A percentile compares a stretch with the other conserved stretches of the same genome.
Evolutionary conservation across 2,329 filamentous ascomycete species (phyloP).

Genomic region (Ascochyta fabae): DNA sequence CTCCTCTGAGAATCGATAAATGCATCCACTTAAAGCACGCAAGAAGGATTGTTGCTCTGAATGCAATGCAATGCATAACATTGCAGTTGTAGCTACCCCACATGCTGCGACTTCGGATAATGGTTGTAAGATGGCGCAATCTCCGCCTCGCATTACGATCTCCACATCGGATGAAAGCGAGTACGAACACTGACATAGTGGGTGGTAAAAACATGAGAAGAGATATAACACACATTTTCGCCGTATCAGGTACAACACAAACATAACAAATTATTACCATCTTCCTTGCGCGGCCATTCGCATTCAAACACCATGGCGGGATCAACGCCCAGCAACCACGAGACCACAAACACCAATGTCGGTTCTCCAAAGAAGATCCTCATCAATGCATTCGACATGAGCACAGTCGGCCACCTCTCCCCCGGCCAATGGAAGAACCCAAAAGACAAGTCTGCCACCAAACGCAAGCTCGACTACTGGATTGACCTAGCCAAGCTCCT

Average conservation of each 20-base stretch:
- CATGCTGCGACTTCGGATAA: slow-evolving; percentile 14
- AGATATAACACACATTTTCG: not conserved
- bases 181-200: not conserved
- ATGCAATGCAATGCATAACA: slow-evolving; percentile 11
- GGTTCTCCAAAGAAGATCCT: slow-evolving; percentile 59
- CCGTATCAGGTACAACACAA: not conserved
- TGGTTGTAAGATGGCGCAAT: slow-evolving; percentile 29
- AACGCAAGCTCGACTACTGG: slow-evolving; percentile 68
- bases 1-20: not conserved
- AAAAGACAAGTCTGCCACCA: slow-evolving; percentile 65
- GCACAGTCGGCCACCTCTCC: slow-evolving; percentile 67
- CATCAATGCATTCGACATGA: slow-evolving; percentile 72
- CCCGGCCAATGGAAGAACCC: slow-evolving; percentile 75
- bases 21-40: not conserved
- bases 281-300: not conserved
- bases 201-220: too few relatives aligned
- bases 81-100: slow-evolving; percentile 5
- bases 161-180: not conserved
- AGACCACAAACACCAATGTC: not conserved
- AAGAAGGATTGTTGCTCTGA: not conserved
- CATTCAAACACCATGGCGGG: slow-evolving; percentile 20
- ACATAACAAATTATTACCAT: not conserved
- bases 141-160: slow-evolving; percentile 23
- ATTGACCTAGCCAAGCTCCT: slow-evolving; percentile 67
- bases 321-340: slow-evolving; percentile 15